Percentiles rank a stretch among this genome's conserved stretches.
Evolutionary conservation across 345 rosid species (phyloP).

Genomic region (Gossypium sturtianum): DNA sequence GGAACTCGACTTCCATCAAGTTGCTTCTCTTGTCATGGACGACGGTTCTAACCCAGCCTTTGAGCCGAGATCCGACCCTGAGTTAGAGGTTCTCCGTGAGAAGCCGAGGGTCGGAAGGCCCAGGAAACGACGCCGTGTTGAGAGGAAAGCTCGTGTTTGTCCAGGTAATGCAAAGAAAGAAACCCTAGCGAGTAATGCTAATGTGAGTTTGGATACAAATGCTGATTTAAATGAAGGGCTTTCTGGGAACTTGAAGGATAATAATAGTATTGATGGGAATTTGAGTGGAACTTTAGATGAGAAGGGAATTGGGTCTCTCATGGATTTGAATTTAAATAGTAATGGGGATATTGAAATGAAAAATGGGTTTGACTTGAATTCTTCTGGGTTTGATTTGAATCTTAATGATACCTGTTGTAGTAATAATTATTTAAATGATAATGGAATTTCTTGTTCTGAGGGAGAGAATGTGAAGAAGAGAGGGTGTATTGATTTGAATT

Average conservation of each 20-base stretch:
- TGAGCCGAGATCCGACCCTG: conserved; percentile 11
- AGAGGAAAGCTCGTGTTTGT: conserved; percentile 14
- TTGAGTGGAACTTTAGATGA: conserved; percentile 32
- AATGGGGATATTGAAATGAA: conserved; percentile 25
- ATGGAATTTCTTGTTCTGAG: conserved; percentile 12
- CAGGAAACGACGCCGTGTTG: conserved; percentile 46
- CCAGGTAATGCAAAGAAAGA: conserved; percentile 22
- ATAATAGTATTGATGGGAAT: conserved; percentile 23
- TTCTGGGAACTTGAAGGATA: conserved; percentile 26
- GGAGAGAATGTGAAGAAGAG: conserved; percentile 29
- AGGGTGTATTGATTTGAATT: conserved; percentile 63
- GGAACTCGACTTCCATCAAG: conserved; percentile 44
- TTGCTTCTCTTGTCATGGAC: conserved; percentile 30
- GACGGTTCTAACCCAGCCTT: conserved; percentile 6
- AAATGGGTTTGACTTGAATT: conserved; percentile 50
- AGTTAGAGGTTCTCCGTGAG: conserved; percentile 18
- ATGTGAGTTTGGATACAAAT: conserved; percentile 25
- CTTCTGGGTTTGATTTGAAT: conserved; percentile 66
- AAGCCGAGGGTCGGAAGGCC: conserved; percentile 40
- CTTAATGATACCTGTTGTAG: conserved; percentile 29
- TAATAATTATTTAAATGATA: conserved; percentile 3
- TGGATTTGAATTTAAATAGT: conserved; percentile 38
- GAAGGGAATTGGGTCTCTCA: conserved; percentile 15
- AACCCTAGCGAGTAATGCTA: conserved; percentile 21
- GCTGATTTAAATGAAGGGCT: conserved; percentile 41